Evolutionary conservation across 2,329 filamentous ascomycete species (phyloP), one percentile per base, ranked within the genome.

Genomic region (Sporothrix mexicana): DNA sequence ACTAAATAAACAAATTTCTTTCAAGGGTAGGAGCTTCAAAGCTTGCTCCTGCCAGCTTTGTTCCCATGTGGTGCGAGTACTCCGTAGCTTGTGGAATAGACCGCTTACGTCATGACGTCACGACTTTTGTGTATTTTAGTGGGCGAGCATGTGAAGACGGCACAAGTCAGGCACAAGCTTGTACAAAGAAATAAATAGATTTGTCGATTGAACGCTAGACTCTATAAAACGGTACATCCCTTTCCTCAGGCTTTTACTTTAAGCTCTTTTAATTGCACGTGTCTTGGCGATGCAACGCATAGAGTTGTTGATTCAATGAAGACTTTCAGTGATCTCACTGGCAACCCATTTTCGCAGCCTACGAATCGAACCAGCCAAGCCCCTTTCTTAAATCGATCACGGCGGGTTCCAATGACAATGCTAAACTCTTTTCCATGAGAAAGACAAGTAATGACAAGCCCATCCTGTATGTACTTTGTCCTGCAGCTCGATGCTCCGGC

Each of bases 101-200:
- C 41, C 61, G 41, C 61, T 66, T 47, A 47, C 20, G 61, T 66
- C 61, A 66, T 66, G 61, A 66, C 61, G 61, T 66, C 61, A 66
- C 61, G 41, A 43, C 61, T 25, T 13, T n/a, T 23, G 20, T 23
- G 20, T 36, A n/a, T 25, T 25, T 66, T 17, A 25, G 61, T 66
- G 61, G 61, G 41, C 12, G 25, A 45, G 41, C 61, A 66, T 66
- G 61, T 66, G 61, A 47, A 66, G 41, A 13, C n/a, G 9, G n/a
- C 41, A 12, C 41, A 66, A 66, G 41, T 47, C 61, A 66, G 61
- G 41, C 10, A 66, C 61, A 47, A 25, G 61, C 15, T 5, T 20
- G 25, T 23, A 8, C 61, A 66, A 66, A 25, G 36, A 43, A 25
- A 66, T 20, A 13, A 47, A 25, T 47, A 17, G 25, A 20, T 15